Evolutionary conservation across 2,329 filamentous ascomycete species (phyloP).

Genomic region (Botrytis hyacinthi): DNA sequence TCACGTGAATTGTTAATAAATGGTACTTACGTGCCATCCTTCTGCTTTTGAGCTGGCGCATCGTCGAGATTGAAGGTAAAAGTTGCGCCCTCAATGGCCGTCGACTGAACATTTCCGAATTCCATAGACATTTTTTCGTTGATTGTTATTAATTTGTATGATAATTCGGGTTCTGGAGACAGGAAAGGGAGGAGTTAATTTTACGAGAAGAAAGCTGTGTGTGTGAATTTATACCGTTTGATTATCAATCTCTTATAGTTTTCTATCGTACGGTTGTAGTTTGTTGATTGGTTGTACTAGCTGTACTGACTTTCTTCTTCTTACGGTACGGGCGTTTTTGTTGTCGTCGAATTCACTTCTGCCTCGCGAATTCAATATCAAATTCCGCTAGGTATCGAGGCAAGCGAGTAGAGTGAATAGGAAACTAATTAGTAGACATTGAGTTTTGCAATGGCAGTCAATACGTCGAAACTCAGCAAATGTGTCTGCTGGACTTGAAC

Average conservation of each 20-base stretch:
- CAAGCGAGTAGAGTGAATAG: background rate
- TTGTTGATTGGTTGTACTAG: background rate
- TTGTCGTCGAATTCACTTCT: slow-evolving; percentile 5
- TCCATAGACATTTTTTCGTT: background rate
- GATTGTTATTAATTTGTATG: background rate
- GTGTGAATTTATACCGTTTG: background rate
- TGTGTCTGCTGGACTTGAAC: background rate
- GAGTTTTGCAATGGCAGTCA: background rate
- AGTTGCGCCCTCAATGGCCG: background rate
- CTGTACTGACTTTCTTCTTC: background rate
- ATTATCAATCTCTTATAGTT: background rate
- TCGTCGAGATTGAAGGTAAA: slow-evolving; percentile 2
- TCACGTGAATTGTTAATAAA: background rate
- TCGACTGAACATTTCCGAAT: background rate
- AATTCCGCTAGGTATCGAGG: background rate
- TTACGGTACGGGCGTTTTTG: background rate
- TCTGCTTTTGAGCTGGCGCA: background rate
- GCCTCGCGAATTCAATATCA: background rate
- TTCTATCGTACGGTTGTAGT: background rate
- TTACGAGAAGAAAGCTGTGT: background rate
- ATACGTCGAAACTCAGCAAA: background rate
- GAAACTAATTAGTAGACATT: too few species aligned
- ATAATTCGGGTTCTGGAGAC: background rate
- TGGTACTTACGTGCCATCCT: slow-evolving; percentile 5
- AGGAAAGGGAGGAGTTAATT: background rate